These are phyloP conservation scores for Amborella trichopoda DNA, from an alignment of 164 flowering plant species.

Conservation along the genomic window DNA sequence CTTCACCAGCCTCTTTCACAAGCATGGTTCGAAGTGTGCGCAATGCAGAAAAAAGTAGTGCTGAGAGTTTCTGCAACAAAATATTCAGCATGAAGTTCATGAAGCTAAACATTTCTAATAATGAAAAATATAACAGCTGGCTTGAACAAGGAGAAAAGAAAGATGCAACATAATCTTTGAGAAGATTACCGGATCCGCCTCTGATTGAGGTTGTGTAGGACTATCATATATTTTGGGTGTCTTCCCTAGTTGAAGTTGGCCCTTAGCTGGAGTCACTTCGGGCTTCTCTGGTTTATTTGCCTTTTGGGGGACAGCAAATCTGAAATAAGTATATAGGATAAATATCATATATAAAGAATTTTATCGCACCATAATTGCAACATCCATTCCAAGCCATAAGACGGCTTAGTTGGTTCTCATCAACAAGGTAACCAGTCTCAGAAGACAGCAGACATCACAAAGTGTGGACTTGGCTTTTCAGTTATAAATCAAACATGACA, in stretches of 20 bases:
- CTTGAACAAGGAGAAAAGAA: background rate
- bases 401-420: too few species aligned
- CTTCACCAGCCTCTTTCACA: slow-evolving; percentile 64
- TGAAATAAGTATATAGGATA: slow-evolving; percentile 14
- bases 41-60: slow-evolving; percentile 52
- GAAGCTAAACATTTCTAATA: too few species aligned
- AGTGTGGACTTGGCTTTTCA: too few species aligned
- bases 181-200: slow-evolving; percentile 43
- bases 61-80: slow-evolving; percentile 49
- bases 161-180: background rate
- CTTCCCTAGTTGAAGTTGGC: slow-evolving; percentile 30
- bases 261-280: slow-evolving; percentile 54
- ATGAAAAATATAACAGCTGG: background rate
- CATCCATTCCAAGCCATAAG: too few species aligned
- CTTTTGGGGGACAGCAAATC: slow-evolving; percentile 58
- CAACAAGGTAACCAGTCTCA: too few species aligned
- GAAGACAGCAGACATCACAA: too few species aligned
- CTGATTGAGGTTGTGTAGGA: slow-evolving; percentile 35
- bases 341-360: background rate
- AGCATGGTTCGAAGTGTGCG: slow-evolving; percentile 57
- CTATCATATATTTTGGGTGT: slow-evolving; percentile 17
- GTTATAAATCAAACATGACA: too few species aligned
- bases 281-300: slow-evolving; percentile 26
- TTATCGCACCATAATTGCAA: too few species aligned
- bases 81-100: background rate